Evolutionary conservation across 768 basidiomycete species (phyloP).

Genomic region (Leccinum rimulosum): DNA sequence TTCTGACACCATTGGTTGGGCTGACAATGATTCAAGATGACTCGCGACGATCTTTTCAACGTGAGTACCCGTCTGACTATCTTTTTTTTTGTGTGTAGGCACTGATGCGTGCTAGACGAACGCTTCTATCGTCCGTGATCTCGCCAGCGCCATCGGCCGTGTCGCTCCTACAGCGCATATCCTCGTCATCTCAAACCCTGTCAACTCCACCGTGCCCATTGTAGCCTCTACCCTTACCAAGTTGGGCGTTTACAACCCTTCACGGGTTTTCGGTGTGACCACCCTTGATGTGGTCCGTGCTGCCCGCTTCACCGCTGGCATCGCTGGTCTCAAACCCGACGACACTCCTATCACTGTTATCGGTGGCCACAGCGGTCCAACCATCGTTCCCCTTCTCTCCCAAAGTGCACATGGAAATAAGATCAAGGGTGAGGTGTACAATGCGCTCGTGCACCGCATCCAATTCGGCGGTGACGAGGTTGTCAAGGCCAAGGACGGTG

Average conservation of each 20-base stretch:
- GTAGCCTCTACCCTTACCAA: constrained; percentile 90
- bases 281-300: constrained; percentile 98
- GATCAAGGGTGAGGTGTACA: constrained; percentile 72
- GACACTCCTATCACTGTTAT: constrained; percentile 80
- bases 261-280: constrained; percentile 91
- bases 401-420: constrained; percentile 69
- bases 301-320: constrained; percentile 79
- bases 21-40: constrained; percentile 65
- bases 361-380: constrained; percentile 96
- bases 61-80: constrained; percentile 43
- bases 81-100: neutral
- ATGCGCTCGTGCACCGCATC: constrained; percentile 85
- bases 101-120: constrained; percentile 62
- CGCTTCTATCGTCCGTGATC: constrained; percentile 95
- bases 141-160: constrained; percentile 84
- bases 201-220: constrained; percentile 97
- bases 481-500: constrained; percentile 94
- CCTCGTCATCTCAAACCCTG: constrained; percentile 98
- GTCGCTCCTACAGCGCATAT: constrained; percentile 89
- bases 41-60: constrained; percentile 95
- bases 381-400: constrained; percentile 94
- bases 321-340: constrained; percentile 62
- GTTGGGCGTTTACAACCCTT: constrained; percentile 89
- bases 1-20: constrained; percentile 3
- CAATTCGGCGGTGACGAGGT: constrained; percentile 99